Evolutionary conservation across 1,139 yeast genomes (phyloP).

Genomic region (Yamadazyma sp.): DNA sequence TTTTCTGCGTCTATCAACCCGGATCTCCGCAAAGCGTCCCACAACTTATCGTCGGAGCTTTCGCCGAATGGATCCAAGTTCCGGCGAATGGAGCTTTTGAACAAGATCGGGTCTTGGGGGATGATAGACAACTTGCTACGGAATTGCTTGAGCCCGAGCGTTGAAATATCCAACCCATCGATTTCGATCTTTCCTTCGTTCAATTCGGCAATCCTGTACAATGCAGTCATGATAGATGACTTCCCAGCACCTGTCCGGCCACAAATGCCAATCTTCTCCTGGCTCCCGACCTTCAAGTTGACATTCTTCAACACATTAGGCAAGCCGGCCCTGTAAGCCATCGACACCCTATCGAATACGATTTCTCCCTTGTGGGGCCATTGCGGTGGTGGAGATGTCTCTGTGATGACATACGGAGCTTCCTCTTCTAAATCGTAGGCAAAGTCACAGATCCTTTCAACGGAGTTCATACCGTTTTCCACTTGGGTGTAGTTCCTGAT

Average conservation of each 20-base stretch:
- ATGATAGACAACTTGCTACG: slow-evolving; percentile 78
- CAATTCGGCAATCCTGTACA: slow-evolving; percentile 62
- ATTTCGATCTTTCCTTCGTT: slow-evolving; percentile 51
- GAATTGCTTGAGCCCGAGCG: slow-evolving; percentile 71
- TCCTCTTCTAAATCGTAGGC: slow-evolving; percentile 50
- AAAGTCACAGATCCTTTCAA: slow-evolving; percentile 74
- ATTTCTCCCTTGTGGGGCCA: slow-evolving; percentile 55
- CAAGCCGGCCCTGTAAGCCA: slow-evolving; percentile 74
- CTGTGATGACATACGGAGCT: slow-evolving; percentile 48
- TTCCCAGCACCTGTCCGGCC: slow-evolving; percentile 87
- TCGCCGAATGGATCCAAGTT: slow-evolving; percentile 68
- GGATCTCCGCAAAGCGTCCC: slow-evolving; percentile 30
- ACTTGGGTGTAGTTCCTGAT: slow-evolving; percentile 65
- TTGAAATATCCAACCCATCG: slow-evolving; percentile 58
- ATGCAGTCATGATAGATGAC: slow-evolving; percentile 64
- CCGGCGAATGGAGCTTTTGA: slow-evolving; percentile 75
- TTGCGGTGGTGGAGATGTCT: slow-evolving; percentile 51
- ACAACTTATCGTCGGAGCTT: slow-evolving; percentile 28
- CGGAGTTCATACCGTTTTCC: slow-evolving; percentile 83
- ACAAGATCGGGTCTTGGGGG: slow-evolving; percentile 91
- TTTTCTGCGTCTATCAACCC: slow-evolving; percentile 19
- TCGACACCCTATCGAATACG: slow-evolving; percentile 53
- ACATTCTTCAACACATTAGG: slow-evolving; percentile 71
- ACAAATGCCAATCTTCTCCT: slow-evolving; percentile 71
- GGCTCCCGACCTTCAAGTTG: slow-evolving; percentile 44